Evolutionary conservation across 805 yeast genomes (phyloP).

Genomic region (Candida peoriensis): DNA sequence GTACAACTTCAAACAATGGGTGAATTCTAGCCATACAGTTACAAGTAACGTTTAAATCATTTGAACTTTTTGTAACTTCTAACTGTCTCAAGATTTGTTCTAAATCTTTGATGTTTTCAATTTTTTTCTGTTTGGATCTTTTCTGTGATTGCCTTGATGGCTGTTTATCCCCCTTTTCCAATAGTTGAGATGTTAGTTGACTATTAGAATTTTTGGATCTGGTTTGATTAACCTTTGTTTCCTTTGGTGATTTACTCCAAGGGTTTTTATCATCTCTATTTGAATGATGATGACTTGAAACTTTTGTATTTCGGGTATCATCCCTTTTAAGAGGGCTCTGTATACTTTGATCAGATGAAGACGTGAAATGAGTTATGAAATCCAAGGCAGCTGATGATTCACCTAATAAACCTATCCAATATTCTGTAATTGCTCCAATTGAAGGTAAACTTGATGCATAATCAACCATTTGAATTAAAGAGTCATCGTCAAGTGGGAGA

Average conservation of each 20-base stretch:
- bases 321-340: too few relatives aligned
- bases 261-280: conserved; percentile 5
- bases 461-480: conserved; percentile 49
- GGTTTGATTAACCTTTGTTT: conserved; percentile 2
- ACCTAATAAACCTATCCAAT: conserved; percentile 53
- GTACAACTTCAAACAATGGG: conserved; percentile 83
- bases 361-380: conserved; percentile 41
- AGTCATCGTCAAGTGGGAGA: conserved; percentile 55
- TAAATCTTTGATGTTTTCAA: conserved; percentile 57
- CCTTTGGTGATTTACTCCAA: conserved; percentile 12
- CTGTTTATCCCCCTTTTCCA: conserved; percentile 34
- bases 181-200: conserved; percentile 42
- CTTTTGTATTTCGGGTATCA: conserved; percentile 1
- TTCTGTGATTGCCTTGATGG: conserved; percentile 28
- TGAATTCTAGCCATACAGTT: conserved; percentile 86
- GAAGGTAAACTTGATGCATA: conserved; percentile 44
- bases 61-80: conserved; percentile 32
- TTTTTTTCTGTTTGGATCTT: conserved; percentile 36
- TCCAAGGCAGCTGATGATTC: conserved; percentile 47
- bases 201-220: conserved; percentile 12
- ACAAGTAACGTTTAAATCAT: conserved; percentile 38
- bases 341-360: conserved; percentile 7
- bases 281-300: background rate
- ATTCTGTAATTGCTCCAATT: conserved; percentile 43
- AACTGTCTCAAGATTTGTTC: conserved; percentile 55